Percentiles rank a stretch among this genome's conserved stretches.
phyloP scores from a whole-genome alignment of 306 rosid genomes.

The Malus asiatica region DNA sequence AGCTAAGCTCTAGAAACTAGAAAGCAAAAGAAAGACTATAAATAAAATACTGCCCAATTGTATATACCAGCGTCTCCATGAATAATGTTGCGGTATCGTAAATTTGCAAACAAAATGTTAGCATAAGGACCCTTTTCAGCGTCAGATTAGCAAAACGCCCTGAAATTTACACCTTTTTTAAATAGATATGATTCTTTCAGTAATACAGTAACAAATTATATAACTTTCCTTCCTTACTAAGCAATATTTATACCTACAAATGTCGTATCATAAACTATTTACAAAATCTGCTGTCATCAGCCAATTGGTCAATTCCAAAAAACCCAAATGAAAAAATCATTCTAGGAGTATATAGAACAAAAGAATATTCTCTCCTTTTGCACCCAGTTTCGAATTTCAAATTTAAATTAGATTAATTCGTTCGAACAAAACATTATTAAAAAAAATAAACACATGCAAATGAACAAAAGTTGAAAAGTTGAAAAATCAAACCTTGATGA shows the following conservation, averaged over 20 bases:
- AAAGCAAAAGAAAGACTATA: neutral
- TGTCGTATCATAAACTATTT: neutral
- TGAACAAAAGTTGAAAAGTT: neutral
- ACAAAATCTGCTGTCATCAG: neutral
- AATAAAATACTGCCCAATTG: neutral
- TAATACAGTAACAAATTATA: neutral
- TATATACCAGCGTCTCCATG: no score
- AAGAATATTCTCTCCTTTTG: neutral
- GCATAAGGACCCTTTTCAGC: neutral
- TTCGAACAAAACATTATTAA: neutral
- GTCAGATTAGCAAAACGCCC: neutral
- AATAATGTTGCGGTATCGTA: neutral
- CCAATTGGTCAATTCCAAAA: neutral
- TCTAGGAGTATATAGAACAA: neutral
- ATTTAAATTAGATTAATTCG: neutral
- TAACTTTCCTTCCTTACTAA: neutral
- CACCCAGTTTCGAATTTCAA: no score
- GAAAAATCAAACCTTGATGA: slow-evolving; percentile 66
- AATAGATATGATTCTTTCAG: no score
- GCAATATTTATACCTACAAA: neutral
- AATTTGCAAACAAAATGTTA: neutral
- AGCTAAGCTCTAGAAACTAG: slow-evolving; percentile 22
- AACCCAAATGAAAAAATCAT: neutral
- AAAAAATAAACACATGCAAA: neutral
- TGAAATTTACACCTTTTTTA: neutral